These are phyloP conservation scores for Thalassiosira hispida DNA, from an alignment of 352 stramenopile genomes.

Conservation along the genomic window DNA sequence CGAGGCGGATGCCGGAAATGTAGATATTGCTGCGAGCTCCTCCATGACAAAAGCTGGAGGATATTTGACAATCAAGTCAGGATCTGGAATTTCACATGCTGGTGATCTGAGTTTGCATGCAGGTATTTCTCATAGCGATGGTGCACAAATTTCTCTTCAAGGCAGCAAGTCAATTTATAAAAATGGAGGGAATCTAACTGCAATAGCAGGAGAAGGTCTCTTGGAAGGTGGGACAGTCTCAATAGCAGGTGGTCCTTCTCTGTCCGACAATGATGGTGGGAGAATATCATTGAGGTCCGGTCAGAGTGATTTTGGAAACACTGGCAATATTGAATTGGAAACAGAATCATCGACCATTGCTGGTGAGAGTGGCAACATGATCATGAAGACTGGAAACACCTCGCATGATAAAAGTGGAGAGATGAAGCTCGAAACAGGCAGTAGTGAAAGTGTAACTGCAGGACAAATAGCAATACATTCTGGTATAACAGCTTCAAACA, in stretches of 20 bases:
- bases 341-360: neutral
- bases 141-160: neutral
- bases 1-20: constrained; percentile 23
- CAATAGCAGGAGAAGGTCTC: constrained; percentile 3
- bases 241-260: neutral
- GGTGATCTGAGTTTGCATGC: neutral
- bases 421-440: constrained; percentile 20
- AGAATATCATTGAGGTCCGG: constrained; percentile 9
- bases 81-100: constrained; percentile 6
- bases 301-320: constrained; percentile 6
- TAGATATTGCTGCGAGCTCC: constrained; percentile 10
- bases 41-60: constrained; percentile 25
- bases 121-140: neutral
- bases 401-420: constrained; percentile 36
- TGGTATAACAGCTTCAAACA: neutral
- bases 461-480: constrained; percentile 20
- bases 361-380: constrained; percentile 14
- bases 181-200: constrained; percentile 5
- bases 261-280: constrained; percentile 3
- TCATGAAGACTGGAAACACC: constrained; percentile 13
- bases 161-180: neutral
- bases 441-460: constrained; percentile 10
- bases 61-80: constrained; percentile 12
- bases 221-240: neutral
- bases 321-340: constrained; percentile 1